These are phyloP conservation scores for Clarireedia homoeocarpa DNA, from an alignment of 2,329 filamentous ascomycete genomes.

Conservation along the genomic window DNA sequence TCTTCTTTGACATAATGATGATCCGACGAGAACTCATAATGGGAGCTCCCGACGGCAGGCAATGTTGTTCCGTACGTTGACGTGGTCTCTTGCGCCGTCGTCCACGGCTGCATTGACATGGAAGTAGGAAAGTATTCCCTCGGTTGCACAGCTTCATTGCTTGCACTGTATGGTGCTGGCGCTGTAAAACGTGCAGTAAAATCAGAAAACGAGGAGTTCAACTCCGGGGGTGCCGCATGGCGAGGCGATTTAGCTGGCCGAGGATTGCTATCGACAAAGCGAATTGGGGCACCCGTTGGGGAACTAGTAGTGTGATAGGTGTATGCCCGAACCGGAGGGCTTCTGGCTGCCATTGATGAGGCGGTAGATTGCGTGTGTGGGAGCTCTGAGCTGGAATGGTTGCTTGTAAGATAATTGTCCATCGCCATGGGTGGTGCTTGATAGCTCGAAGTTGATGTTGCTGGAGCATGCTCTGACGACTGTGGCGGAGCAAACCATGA, in stretches of 20 bases:
- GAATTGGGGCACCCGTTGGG: slow-evolving; percentile 11
- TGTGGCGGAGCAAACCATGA: slow-evolving; percentile 22
- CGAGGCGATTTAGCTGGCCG: slow-evolving; percentile 28
- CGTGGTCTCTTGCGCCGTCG: slow-evolving; percentile 16
- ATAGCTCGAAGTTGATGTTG: slow-evolving; percentile 22
- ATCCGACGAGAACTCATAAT: slow-evolving; percentile 22
- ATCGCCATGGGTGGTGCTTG: slow-evolving; percentile 15
- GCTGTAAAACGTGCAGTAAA: slow-evolving; percentile 21
- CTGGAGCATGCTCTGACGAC: slow-evolving; percentile 21
- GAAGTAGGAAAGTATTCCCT: slow-evolving; percentile 22
- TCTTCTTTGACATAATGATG: slow-evolving; percentile 23
- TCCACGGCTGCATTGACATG: slow-evolving; percentile 21
- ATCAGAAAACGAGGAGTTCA: slow-evolving; percentile 17
- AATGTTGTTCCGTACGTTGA: slow-evolving; percentile 18
- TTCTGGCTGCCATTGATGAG: slow-evolving; percentile 11
- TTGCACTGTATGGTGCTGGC: slow-evolving; percentile 15
- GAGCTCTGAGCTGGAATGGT: slow-evolving; percentile 18
- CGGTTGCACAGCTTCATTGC: slow-evolving; percentile 13
- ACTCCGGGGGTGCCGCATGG: slow-evolving; percentile 23
- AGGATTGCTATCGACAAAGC: slow-evolving; percentile 27
- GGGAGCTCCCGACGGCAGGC: slow-evolving; percentile 12
- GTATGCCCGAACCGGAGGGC: slow-evolving; percentile 7
- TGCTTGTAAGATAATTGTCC: slow-evolving; percentile 25
- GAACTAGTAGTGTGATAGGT: slow-evolving; percentile 7
- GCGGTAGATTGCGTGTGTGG: slow-evolving; percentile 15